A percentile compares a stretch with the other conserved stretches of the same genome.
Evolutionary conservation across 768 basidiomycete genomes (phyloP).

Genomic region (Suillus subaureus): DNA sequence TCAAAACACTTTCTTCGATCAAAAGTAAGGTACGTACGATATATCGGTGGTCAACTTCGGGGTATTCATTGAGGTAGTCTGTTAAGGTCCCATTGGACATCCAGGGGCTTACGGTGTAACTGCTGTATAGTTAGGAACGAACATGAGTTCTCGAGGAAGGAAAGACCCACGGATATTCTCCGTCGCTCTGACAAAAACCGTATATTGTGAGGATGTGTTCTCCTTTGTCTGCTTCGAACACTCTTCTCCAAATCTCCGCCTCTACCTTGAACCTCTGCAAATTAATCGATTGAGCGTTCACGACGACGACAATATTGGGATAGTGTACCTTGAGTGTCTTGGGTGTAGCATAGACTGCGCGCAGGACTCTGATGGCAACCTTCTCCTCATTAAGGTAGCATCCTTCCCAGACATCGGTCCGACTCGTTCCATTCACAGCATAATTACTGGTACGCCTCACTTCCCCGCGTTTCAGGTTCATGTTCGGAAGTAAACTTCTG

Average conservation of each 20-base stretch:
- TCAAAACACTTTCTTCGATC: neutral
- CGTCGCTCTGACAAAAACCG: slow-evolving; percentile 55
- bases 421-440: slow-evolving; percentile 52
- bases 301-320: neutral
- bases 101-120: slow-evolving; percentile 64
- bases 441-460: slow-evolving; percentile 52
- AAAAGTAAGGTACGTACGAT: slow-evolving; percentile 34
- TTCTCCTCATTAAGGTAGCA: slow-evolving; percentile 54
- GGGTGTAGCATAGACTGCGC: slow-evolving; percentile 51
- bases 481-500: slow-evolving; percentile 49
- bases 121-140: slow-evolving; percentile 22
- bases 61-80: slow-evolving; percentile 45
- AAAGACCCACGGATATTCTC: slow-evolving; percentile 51
- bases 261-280: slow-evolving; percentile 52
- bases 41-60: slow-evolving; percentile 43
- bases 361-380: slow-evolving; percentile 58
- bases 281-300: neutral
- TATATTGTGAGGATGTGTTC: slow-evolving; percentile 58
- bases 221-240: slow-evolving; percentile 56
- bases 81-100: slow-evolving; percentile 52
- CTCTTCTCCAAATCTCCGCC: slow-evolving; percentile 53
- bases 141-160: neutral
- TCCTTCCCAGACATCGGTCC: slow-evolving; percentile 60
- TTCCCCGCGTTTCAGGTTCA: slow-evolving; percentile 54
- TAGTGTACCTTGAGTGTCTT: slow-evolving; percentile 41